A percentile compares a stretch with the other conserved stretches of the same genome.
Conservation (phyloP, 2,329 filamentous ascomycete genomes). For the Beauveria medogensis region DNA sequence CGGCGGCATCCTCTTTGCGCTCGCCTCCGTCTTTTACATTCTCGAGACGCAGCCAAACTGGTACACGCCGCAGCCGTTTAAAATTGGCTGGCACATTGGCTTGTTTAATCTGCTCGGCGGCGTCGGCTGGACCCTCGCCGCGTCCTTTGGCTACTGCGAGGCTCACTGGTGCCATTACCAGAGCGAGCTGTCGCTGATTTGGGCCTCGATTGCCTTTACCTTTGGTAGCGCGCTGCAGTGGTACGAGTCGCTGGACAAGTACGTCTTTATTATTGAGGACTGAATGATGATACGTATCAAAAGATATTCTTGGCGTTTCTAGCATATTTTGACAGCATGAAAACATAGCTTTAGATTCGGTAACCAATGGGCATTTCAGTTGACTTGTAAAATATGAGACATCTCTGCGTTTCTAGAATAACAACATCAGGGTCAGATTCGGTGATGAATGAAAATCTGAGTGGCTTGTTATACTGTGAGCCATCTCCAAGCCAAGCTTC, state of each 20-base stretch:
- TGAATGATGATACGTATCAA: background rate
- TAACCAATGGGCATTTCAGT: no score
- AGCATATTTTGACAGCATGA: background rate
- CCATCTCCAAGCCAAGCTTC: background rate
- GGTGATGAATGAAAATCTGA: no score
- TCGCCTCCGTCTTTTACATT: constrained; percentile 51
- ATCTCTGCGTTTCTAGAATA: background rate
- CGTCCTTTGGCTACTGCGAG: constrained; percentile 41
- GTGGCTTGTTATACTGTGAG: no score
- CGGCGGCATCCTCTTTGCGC: constrained; percentile 52
- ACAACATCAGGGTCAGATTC: no score
- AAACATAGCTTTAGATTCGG: no score
- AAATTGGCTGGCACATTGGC: constrained; percentile 59
- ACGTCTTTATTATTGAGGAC: constrained; percentile 12
- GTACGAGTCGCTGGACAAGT: constrained; percentile 18
- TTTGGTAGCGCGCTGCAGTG: constrained; percentile 18
- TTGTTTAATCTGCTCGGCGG: constrained; percentile 55
- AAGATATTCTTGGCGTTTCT: background rate
- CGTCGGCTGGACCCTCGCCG: constrained; percentile 52
- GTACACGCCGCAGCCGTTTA: constrained; percentile 45
- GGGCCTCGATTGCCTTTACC: constrained; percentile 14
- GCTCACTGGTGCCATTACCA: constrained; percentile 29
- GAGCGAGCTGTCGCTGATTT: constrained; percentile 30
- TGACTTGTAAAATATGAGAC: no score
- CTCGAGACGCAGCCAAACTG: constrained; percentile 55